phyloP scores from a whole-genome alignment of 352 stramenopile genomes.

The Phytophthora chlamydospora region DNA sequence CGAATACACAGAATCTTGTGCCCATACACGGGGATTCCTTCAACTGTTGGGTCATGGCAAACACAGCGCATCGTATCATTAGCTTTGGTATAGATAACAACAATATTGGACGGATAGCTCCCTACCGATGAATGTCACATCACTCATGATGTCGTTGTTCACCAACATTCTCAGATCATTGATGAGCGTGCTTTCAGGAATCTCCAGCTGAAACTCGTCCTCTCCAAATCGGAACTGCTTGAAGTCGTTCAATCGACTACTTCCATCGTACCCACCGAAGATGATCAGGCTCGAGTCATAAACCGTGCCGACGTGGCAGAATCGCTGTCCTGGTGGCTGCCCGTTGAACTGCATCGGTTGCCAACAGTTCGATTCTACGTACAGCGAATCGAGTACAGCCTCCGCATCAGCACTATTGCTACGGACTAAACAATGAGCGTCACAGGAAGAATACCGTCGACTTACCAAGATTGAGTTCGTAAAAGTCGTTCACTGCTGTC shows the following conservation, averaged over 20 bases:
- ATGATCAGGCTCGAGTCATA: slow-evolving; percentile 94
- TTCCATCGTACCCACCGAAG: slow-evolving; percentile 97
- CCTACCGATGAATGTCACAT: slow-evolving; percentile 87
- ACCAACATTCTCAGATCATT: slow-evolving; percentile 75
- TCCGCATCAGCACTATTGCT: not conserved
- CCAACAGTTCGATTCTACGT: slow-evolving; percentile 69
- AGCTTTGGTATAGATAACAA: slow-evolving; percentile 1
- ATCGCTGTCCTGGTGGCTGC: slow-evolving; percentile 90
- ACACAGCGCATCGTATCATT: not conserved
- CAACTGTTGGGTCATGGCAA: slow-evolving; percentile 47
- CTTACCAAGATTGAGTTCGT: slow-evolving; percentile 91
- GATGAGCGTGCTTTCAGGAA: slow-evolving; percentile 85
- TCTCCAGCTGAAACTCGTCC: slow-evolving; percentile 81
- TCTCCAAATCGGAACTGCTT: slow-evolving; percentile 90
- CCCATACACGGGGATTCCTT: slow-evolving; percentile 85
- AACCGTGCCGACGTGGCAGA: slow-evolving; percentile 96
- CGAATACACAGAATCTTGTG: slow-evolving; percentile 94
- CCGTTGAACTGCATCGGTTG: slow-evolving; percentile 81
- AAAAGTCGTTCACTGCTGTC: slow-evolving; percentile 98
- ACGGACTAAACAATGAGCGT: too few species aligned
- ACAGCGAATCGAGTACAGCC: not conserved
- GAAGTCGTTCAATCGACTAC: slow-evolving; percentile 95
- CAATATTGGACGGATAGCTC: not conserved
- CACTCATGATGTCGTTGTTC: slow-evolving; percentile 88
- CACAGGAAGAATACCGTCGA: not conserved